phyloP scores from a whole-genome alignment of 1,284 basidiomycete genomes.

The Irpex sp. region DNA sequence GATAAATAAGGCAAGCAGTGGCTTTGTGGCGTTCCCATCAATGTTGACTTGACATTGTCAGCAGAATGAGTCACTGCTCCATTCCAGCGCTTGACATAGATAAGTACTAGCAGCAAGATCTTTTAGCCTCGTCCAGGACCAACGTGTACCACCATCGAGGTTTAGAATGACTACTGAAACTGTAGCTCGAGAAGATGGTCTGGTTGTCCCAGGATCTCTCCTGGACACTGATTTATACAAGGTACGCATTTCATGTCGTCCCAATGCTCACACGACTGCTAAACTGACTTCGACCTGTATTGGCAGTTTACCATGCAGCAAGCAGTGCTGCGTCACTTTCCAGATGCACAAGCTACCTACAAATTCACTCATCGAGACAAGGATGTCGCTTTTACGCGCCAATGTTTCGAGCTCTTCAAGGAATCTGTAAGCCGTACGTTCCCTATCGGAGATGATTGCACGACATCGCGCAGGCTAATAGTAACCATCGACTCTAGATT shows the following conservation, averaged over 20 bases:
- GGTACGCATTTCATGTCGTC: slow-evolving; percentile 49
- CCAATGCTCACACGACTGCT: background rate
- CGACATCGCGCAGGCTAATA: background rate
- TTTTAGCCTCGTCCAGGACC: background rate
- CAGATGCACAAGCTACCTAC: slow-evolving; percentile 63
- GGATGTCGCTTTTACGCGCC: slow-evolving; percentile 65
- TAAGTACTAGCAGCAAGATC: background rate
- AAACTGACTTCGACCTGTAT: slow-evolving; percentile 1
- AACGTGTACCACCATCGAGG: background rate
- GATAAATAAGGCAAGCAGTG: background rate
- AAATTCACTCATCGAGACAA: slow-evolving; percentile 84
- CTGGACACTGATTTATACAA: slow-evolving; percentile 98
- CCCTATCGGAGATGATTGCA: background rate
- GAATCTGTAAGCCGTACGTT: slow-evolving; percentile 63
- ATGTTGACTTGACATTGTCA: background rate
- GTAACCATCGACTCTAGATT: slow-evolving; percentile 41
- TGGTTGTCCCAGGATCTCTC: slow-evolving; percentile 51
- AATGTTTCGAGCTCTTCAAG: slow-evolving; percentile 64
- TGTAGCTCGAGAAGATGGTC: background rate
- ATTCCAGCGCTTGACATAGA: background rate
- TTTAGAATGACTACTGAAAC: background rate
- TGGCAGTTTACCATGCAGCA: slow-evolving; percentile 94
- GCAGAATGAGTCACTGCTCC: background rate
- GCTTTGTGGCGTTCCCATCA: background rate
- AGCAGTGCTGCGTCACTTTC: slow-evolving; percentile 82